Evolutionary conservation across 768 basidiomycete species (phyloP).

Genomic region (Naganishia antarctica): DNA sequence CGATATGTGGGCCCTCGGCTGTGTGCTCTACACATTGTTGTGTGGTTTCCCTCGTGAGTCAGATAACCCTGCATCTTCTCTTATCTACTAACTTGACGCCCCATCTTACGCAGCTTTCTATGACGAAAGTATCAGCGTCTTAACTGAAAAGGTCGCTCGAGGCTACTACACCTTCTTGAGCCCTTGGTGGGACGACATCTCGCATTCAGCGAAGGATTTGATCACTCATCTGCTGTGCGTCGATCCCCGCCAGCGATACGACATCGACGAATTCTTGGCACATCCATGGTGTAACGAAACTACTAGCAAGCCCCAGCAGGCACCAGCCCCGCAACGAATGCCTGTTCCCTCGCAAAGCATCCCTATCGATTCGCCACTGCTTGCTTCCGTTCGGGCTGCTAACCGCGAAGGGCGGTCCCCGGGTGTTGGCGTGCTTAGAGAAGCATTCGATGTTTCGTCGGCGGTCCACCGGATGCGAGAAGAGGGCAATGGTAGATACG

Average conservation of each 20-base stretch:
- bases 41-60: slow-evolving; percentile 69
- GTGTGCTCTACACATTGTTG: slow-evolving; percentile 95
- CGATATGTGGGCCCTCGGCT: slow-evolving; percentile 99
- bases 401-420: slow-evolving; percentile 77
- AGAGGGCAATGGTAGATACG: slow-evolving; percentile 81
- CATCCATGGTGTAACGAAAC: slow-evolving; percentile 85
- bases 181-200: slow-evolving; percentile 99
- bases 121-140: slow-evolving; percentile 94
- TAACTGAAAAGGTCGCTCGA: slow-evolving; percentile 95
- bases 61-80: neutral
- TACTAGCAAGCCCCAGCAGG: slow-evolving; percentile 34
- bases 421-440: slow-evolving; percentile 85
- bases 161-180: slow-evolving; percentile 98
- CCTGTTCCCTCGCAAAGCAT: slow-evolving; percentile 54
- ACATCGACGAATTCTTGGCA: slow-evolving; percentile 93
- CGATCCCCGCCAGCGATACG: slow-evolving; percentile 89
- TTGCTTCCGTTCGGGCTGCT: slow-evolving; percentile 71
- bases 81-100: neutral
- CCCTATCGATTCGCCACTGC: slow-evolving; percentile 82
- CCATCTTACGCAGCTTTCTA: slow-evolving; percentile 75
- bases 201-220: slow-evolving; percentile 79
- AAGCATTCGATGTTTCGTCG: slow-evolving; percentile 97
- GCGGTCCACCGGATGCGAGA: slow-evolving; percentile 99
- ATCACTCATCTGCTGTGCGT: slow-evolving; percentile 92
- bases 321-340: slow-evolving; percentile 57